Conservation (phyloP, 1,284 basidiomycete species). For the Sanguinoderma infundibulare region DNA sequence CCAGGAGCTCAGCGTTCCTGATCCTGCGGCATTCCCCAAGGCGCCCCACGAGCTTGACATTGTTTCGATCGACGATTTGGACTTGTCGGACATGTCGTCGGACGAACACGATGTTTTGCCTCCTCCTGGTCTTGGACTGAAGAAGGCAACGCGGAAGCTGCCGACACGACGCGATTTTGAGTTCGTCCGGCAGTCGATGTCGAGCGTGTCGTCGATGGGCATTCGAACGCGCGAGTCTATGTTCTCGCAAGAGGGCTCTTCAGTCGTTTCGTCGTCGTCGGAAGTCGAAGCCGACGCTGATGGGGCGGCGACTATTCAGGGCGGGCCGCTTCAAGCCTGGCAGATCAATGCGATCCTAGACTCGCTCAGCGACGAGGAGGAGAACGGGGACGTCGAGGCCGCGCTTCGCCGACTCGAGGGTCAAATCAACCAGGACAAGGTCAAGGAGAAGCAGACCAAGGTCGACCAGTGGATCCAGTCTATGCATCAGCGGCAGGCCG, state of each 20-base stretch:
- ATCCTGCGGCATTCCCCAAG: conserved; percentile 3
- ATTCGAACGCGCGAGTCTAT: conserved; percentile 63
- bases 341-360: conserved; percentile 81
- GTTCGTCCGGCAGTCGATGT: conserved; percentile 67
- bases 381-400: conserved; percentile 78
- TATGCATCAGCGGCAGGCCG: conserved; percentile 66
- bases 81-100: conserved; percentile 74
- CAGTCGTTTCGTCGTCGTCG: conserved; percentile 50
- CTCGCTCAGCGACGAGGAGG: conserved; percentile 75
- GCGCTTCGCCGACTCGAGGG: conserved; percentile 82
- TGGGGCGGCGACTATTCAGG: conserved; percentile 31
- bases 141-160: conserved; percentile 58
- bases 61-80: conserved; percentile 75
- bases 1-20: background rate
- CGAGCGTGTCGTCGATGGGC: conserved; percentile 79
- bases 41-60: conserved; percentile 51
- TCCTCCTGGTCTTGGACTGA: conserved; percentile 53
- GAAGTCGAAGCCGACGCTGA: conserved; percentile 34
- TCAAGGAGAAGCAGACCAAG: conserved; percentile 72
- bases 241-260: conserved; percentile 42
- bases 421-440: conserved; percentile 74
- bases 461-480: conserved; percentile 83
- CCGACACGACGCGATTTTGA: conserved; percentile 78
- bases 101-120: conserved; percentile 39
- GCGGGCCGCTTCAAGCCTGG: conserved; percentile 75